These are phyloP conservation scores for Rhazya stricta DNA, from an alignment of 257 asterid genomes.

Conservation along the genomic window DNA sequence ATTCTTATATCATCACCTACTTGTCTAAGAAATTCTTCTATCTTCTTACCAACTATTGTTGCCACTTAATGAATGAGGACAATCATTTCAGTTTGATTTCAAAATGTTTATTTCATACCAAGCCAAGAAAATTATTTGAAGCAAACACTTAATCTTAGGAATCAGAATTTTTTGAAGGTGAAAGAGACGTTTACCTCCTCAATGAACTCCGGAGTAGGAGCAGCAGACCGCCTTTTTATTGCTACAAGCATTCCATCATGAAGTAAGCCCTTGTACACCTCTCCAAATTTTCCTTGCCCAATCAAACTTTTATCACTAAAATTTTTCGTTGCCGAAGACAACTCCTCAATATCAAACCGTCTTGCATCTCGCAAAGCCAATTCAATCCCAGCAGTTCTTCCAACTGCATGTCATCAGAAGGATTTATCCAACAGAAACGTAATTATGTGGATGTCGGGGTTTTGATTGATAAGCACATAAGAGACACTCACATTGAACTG, in stretches of 20 bases:
- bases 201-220: constrained; percentile 60
- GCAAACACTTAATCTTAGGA: background rate
- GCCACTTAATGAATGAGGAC: background rate
- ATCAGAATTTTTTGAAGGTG: background rate
- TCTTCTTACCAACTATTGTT: background rate
- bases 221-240: constrained; percentile 56
- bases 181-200: constrained; percentile 52
- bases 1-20: background rate
- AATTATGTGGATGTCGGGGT: background rate
- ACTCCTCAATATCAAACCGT: constrained; percentile 60
- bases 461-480: background rate
- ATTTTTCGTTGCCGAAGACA: constrained; percentile 62
- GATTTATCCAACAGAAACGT: background rate
- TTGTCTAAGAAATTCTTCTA: background rate
- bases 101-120: background rate
- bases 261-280: constrained; percentile 85
- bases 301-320: constrained; percentile 72
- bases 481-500: constrained; percentile 45
- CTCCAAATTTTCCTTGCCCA: constrained; percentile 88
- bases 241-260: constrained; percentile 91
- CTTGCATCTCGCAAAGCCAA: constrained; percentile 62
- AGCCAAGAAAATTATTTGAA: background rate
- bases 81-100: background rate
- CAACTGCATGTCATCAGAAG: constrained; percentile 39
- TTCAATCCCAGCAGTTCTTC: constrained; percentile 55